Conservation (phyloP, 208 protist species). For the Trypanosoma conorhini region DNA sequence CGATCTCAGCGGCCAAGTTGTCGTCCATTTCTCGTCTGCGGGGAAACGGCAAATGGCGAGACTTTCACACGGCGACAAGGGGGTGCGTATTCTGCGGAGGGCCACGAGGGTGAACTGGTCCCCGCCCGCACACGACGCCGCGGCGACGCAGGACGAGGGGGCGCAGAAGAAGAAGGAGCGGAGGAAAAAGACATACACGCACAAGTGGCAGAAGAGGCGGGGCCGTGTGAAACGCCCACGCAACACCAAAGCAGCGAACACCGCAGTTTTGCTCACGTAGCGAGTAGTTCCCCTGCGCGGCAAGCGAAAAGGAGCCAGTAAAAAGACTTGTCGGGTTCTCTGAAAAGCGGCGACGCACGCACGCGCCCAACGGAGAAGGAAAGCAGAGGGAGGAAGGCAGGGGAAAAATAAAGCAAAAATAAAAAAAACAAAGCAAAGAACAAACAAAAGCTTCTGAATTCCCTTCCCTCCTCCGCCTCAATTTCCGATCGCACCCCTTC, state of each 20-base stretch:
- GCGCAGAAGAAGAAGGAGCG: not conserved
- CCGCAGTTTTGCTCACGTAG: too few relatives aligned
- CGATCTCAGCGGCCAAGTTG: conserved; percentile 77
- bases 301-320: too few relatives aligned
- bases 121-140: not conserved
- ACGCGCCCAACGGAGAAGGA: conserved; percentile 12
- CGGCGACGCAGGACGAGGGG: not conserved
- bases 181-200: not conserved
- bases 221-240: too few relatives aligned
- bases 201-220: not conserved
- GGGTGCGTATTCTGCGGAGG: not conserved
- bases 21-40: conserved; percentile 43
- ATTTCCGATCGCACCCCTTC: not conserved
- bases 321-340: too few relatives aligned
- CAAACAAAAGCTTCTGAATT: not conserved
- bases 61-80: not conserved
- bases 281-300: too few relatives aligned
- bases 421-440: conserved; percentile 34
- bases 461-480: not conserved
- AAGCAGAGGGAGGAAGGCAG: conserved; percentile 16
- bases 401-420: too few relatives aligned
- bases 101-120: not conserved
- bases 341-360: not conserved
- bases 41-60: not conserved
- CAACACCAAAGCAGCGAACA: not conserved